These are phyloP conservation scores for Leccinum griseonigrum DNA, from an alignment of 1,284 basidiomycete species.

Conservation along the genomic window DNA sequence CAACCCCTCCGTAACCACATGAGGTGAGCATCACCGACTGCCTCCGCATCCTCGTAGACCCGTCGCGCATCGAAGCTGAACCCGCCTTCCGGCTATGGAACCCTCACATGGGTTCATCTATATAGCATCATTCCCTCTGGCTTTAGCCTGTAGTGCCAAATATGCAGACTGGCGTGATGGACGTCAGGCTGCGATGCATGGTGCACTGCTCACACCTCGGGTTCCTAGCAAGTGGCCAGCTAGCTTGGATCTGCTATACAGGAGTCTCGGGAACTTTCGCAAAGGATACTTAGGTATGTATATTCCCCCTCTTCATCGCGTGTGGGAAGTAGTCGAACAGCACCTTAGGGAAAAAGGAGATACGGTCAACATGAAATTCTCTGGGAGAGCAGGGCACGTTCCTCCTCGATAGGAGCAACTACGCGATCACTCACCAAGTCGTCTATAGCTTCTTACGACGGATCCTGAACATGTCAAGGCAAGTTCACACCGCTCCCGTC, in stretches of 20 bases:
- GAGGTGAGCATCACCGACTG: background rate
- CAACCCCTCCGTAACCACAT: background rate
- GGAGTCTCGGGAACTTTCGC: slow-evolving; percentile 23
- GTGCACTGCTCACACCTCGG: slow-evolving; percentile 33
- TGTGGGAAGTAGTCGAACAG: slow-evolving; percentile 31
- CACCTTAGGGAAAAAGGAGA: slow-evolving; percentile 27
- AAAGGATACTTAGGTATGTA: slow-evolving; percentile 36
- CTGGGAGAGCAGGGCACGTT: slow-evolving; percentile 32
- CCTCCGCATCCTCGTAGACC: background rate
- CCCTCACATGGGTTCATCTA: slow-evolving; percentile 9
- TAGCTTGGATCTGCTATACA: slow-evolving; percentile 30
- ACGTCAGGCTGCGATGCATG: slow-evolving; percentile 30
- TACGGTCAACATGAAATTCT: slow-evolving; percentile 31
- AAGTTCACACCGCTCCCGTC: background rate
- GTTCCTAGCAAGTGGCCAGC: slow-evolving; percentile 34
- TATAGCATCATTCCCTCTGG: slow-evolving; percentile 28
- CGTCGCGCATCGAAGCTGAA: background rate
- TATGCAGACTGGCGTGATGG: slow-evolving; percentile 25
- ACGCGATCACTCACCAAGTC: background rate
- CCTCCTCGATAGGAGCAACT: background rate
- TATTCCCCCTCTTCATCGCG: background rate
- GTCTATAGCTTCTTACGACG: slow-evolving; percentile 23
- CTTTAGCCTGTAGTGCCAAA: slow-evolving; percentile 17
- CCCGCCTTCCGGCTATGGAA: background rate
- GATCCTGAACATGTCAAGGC: slow-evolving; percentile 45